Evolutionary conservation across 2,329 filamentous ascomycete genomes (phyloP).

Genomic region (Chaetomiaceae sp.): DNA sequence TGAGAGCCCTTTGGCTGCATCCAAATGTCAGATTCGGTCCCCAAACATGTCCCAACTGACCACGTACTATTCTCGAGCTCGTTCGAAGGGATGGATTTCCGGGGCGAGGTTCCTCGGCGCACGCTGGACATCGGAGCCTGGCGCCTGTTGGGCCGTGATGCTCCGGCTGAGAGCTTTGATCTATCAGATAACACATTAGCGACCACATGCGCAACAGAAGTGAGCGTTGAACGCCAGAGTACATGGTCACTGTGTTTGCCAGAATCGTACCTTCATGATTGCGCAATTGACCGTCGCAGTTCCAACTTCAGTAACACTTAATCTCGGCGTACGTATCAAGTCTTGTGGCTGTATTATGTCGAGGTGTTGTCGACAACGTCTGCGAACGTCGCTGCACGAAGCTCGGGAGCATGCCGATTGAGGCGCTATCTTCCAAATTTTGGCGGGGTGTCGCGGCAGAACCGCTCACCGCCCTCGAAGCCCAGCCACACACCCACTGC

Average conservation of each 20-base stretch:
- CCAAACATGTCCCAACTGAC: neutral
- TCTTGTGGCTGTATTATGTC: too few species aligned
- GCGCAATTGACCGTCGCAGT: too few species aligned
- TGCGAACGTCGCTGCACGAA: neutral
- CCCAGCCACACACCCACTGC: neutral
- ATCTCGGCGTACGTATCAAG: neutral
- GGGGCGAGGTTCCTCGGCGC: slow-evolving; percentile 30
- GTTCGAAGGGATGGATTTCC: slow-evolving; percentile 29
- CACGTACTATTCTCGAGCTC: slow-evolving; percentile 29
- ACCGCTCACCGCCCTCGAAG: slow-evolving; percentile 20
- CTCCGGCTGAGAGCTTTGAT: slow-evolving; percentile 33
- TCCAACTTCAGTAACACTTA: too few species aligned
- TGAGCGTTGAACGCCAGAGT: neutral
- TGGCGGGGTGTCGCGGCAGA: slow-evolving; percentile 28
- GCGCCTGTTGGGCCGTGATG: slow-evolving; percentile 29
- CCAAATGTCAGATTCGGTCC: slow-evolving; percentile 6
- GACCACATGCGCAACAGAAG: neutral
- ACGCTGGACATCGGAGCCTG: slow-evolving; percentile 30
- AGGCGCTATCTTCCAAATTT: slow-evolving; percentile 24
- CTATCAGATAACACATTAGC: slow-evolving; percentile 20
- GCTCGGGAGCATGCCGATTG: slow-evolving; percentile 3
- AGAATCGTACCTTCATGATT: slow-evolving; percentile 20
- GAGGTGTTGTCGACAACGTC: neutral
- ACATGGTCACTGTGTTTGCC: neutral
- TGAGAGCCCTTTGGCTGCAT: slow-evolving; percentile 27